Conservation (phyloP, 139 green algal genomes). For the Chlamydomonas eustigma region DNA sequence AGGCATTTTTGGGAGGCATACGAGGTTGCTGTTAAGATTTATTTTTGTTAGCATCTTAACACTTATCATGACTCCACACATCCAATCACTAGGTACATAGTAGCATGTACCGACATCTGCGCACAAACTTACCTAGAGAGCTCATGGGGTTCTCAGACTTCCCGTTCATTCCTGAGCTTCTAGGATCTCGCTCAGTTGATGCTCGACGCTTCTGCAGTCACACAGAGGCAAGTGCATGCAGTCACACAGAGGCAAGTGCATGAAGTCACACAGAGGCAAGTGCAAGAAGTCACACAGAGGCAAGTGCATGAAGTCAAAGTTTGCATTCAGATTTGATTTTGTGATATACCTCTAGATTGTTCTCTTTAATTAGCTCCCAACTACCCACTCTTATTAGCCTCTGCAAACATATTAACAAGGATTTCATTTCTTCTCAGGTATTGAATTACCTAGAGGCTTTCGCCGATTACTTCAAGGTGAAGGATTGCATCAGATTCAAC, state of each 20-base stretch:
- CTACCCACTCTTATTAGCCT: no score
- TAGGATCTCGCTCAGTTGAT: conserved; percentile 16
- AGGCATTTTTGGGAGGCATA: no score
- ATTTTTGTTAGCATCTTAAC: no score
- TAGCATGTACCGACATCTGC: conserved; percentile 61
- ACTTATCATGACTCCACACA: no score
- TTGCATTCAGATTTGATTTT: no score
- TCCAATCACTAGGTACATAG: no score
- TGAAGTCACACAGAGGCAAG: not conserved
- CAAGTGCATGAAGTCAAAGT: not conserved
- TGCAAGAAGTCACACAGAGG: not conserved
- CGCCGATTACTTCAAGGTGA: conserved; percentile 40
- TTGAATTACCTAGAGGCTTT: conserved; percentile 57
- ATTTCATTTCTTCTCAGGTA: conserved; percentile 26
- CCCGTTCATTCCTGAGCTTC: conserved; percentile 46
- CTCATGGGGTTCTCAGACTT: conserved; percentile 72
- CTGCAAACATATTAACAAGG: no score
- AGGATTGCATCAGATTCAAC: conserved; percentile 30
- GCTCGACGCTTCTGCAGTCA: not conserved
- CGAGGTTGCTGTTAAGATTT: no score
- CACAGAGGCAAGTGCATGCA: not conserved
- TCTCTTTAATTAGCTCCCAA: no score
- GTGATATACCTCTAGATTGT: no score
- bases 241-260: not conserved
- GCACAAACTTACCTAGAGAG: conserved; percentile 76